Evolutionary conservation across 2,329 filamentous ascomycete genomes (phyloP), one percentile per base, ranked within the genome.

Genomic region (Chrysoporthe austroafricana): DNA sequence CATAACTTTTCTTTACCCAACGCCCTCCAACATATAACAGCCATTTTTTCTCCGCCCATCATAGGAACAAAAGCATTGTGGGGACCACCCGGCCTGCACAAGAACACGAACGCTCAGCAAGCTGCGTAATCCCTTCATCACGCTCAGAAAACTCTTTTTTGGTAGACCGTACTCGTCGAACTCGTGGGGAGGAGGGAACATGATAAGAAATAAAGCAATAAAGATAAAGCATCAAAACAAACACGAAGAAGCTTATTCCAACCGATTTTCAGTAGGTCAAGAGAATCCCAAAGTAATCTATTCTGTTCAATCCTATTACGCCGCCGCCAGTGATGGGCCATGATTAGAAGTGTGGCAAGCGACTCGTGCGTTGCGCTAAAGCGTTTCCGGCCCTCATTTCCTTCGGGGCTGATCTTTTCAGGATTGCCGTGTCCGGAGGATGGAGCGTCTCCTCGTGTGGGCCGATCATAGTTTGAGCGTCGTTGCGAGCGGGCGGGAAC

Each of bases 51-150:
- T 3, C 46, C 46, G 39, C 39, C 36, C 48, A 32, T 54, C 61
- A 52, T 13, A 63, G 36, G 21, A 48, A 14, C 14, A 21, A 44
- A 61, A 61, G 14, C 13, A 48, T 46, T 36, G n/a, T 21, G 54
- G n/a, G 43, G 13, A 43, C 16, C n/a, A 63, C 18, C n/a, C 11
- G n/a, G 36, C 44, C 62, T 32, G 48, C 32, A 16, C 18, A 54
- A 54, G 32, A 34, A 57, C 48, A 63, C 34, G 11, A 63, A 63
- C 62, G 62, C 62, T 63, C 34, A 44, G n/a, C 9, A 54, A 26
- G 32, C 39, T 63, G n/a, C 44, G 62, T 14, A 63, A 18, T 43
- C 62, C 62, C 16, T 52, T 44, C 62, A 44, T 56, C 48, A 63
- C 21, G 42, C 36, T 54, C 48, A 56, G 26, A 36, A 18, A 44